Evolutionary conservation across 225 moss, liverwort and hornwort genomes (phyloP).

Genomic region (Pleurozium schreberi): DNA sequence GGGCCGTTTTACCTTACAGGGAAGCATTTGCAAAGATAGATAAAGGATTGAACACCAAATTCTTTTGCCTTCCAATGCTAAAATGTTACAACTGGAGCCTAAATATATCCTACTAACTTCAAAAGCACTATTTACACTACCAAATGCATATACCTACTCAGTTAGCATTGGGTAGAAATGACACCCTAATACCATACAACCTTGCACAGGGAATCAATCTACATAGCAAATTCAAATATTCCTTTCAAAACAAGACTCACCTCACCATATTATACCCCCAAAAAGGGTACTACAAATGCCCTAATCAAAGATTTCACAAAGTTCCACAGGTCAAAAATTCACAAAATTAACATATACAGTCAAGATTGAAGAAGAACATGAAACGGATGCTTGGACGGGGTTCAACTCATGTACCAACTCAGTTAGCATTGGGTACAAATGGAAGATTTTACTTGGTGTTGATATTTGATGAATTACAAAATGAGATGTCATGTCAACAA

Average conservation of each 20-base stretch:
- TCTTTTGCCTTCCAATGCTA: not conserved
- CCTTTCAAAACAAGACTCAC: not conserved
- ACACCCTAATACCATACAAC: too few relatives aligned
- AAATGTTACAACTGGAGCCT: not conserved
- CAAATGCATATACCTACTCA: not conserved
- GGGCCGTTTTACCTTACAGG: too few relatives aligned
- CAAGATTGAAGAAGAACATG: not conserved
- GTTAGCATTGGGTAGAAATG: not conserved
- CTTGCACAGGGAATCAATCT: not conserved
- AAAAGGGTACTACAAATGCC: not conserved
- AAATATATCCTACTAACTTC: too few relatives aligned
- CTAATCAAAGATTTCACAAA: not conserved
- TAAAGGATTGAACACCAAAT: not conserved
- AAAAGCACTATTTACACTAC: not conserved
- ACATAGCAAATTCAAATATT: not conserved
- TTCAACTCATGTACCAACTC: not conserved
- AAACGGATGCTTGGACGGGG: not conserved
- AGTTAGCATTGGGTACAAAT: not conserved
- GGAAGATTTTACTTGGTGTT: not conserved
- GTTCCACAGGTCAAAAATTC: accelerated
- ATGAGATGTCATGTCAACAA: not conserved
- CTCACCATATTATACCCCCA: not conserved
- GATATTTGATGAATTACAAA: not conserved
- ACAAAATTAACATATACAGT: not conserved
- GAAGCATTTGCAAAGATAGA: not conserved